Evolutionary conservation across 108 stramenopile species (phyloP), one percentile per base, ranked within the genome.

Genomic region (Conticribra guillardii): DNA sequence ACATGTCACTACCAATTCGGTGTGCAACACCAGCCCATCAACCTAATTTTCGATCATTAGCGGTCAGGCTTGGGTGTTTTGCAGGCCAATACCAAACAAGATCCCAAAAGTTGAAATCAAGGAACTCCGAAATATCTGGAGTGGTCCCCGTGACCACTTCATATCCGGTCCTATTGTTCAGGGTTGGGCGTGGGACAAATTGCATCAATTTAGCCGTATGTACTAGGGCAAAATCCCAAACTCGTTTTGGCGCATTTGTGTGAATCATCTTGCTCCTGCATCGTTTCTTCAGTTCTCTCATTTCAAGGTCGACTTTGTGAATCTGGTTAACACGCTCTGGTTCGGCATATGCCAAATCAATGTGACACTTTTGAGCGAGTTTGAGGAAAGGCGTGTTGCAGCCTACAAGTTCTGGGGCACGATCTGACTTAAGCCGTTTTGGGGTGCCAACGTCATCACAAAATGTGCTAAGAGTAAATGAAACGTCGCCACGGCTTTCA

Each of bases 91-190:
- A 85, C 80, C 76, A 81, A 1, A 81, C 71, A 23, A 33, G 55
- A 23, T 84, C 79, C 37, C 70, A 84, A 46, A 79, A 84, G 18
- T 55, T 62, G 41, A 84, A 84, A n/a, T 80, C 78, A 0, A 71
- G 19, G 49, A 23, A 80, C 29, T 84, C 74, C 0, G 74, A 67
- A 17, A 82, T 85, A 28, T 85, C 78, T 4, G 69, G 59, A 1
- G 77, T 80, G 2, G 74, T 32, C 31, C 84, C 84, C 1, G 78
- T 82, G 0, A 80, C 30, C 2, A 15, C 32, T 33, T 80, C 53
- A 33, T 52, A 60, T 29, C 48, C 52, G 1, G 80, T 79, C 3
- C 62, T 46, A 3, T 7, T 15, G 7, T 15, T 4, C 4, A 32
- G 44, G 44, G 23, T 9, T 54, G 26, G 0, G 15, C 18, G 41